Base-by-base conservation (phyloP, 1,284 basidiomycete species). In the Microbotryum violaceum region DNA sequence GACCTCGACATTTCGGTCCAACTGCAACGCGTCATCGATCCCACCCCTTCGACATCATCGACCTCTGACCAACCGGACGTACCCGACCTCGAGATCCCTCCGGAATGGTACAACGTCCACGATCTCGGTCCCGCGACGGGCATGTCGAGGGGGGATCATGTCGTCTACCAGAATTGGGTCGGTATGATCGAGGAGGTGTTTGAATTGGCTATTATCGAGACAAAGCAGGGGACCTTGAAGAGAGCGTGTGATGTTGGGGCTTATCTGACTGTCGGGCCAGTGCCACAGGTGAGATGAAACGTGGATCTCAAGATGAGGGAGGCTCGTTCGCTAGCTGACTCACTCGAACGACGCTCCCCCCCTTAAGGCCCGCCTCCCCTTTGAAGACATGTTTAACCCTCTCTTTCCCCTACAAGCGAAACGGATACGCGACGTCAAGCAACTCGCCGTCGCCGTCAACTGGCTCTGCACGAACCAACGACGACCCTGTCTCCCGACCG, bases 401-500 rank as follows among this genome's bases (percentile, higher is more conserved):
- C 60, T 65, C 49, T 44, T 27, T 14, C 57, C 61, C 23, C 57
- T 61, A 6, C 70, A 66, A 6, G 50, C 54, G 14, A 51, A 50
- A 44, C 29, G 45, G 20, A 61, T 90, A 25, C 79, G 92, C 29
- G 81, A 83, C 29, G 82, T 93, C 47, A 83, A 82, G 69, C 90
- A 91, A 61, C 86, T 84, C 14, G 84, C 88, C 42, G 80, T 91
- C 60, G 88, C 85, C 25, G 78, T 96, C 66, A 83, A 86, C 53
- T 96, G 91, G 91, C 80, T 93, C 16, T 91, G 89, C 18, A 79
- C 93, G 62, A 92, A 91, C 70, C 91, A 93, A 79, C 57, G 37
- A 58, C 49, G 6, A 21, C 18, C 69, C 91, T 87, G 79, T 91
- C 31, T 57, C 76, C 79, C 5, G 72, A 76, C 47, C 78, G 81